Evolutionary conservation across 2,329 filamentous ascomycete genomes (phyloP).

Genomic region (Diaporthe humulicola): DNA sequence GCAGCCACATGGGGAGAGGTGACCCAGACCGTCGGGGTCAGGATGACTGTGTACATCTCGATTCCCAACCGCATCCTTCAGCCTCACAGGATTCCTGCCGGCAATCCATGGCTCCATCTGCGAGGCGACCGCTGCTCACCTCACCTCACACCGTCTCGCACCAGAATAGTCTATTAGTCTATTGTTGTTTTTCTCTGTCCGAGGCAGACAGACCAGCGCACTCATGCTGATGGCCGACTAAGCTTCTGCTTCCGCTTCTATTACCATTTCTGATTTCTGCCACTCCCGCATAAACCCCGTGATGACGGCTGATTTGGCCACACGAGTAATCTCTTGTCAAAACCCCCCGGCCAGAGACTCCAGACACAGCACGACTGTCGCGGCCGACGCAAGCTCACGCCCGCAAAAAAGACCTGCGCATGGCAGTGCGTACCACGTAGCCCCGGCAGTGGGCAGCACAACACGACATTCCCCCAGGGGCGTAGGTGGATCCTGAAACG

Average conservation of each 20-base stretch:
- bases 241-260: not conserved
- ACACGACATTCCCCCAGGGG: constrained; percentile 28
- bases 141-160: constrained; percentile 26
- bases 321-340: not conserved
- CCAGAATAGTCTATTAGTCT: not conserved
- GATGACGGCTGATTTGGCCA: constrained; percentile 16
- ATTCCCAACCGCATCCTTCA: constrained; percentile 24
- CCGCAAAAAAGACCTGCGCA: not conserved
- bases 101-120: constrained; percentile 27
- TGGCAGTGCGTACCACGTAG: constrained; percentile 5
- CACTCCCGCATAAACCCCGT: constrained; percentile 21
- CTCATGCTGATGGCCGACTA: not conserved
- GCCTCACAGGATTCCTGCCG: constrained; percentile 31
- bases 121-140: constrained; percentile 20
- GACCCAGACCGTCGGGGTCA: constrained; percentile 22
- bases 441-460: constrained; percentile 12
- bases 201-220: too few species aligned
- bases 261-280: not conserved
- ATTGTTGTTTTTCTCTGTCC: constrained; percentile 1
- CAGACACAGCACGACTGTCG: not conserved
- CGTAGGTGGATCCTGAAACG: constrained; percentile 38
- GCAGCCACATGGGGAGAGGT: not conserved
- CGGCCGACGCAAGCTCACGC: constrained; percentile 32
- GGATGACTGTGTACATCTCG: constrained; percentile 29
- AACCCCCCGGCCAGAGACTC: too few species aligned